Evolutionary conservation across 2,329 filamentous ascomycete genomes (phyloP), one percentile per base, ranked within the genome.

Genomic region (Madurella fahalii): DNA sequence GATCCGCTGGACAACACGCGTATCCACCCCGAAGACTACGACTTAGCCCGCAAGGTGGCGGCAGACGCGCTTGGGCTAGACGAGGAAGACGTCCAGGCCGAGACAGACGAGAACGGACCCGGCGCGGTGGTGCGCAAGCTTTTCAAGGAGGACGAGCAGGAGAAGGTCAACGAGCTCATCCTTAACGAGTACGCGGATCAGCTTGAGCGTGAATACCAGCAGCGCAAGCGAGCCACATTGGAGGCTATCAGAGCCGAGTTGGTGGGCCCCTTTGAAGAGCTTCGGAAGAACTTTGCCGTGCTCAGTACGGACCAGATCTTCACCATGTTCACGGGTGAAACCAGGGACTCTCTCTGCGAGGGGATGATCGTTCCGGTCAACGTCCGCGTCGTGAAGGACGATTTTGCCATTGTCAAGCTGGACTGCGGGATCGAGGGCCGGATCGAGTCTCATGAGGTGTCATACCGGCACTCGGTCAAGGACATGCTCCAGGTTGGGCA

Each of bases 11-110:
- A 99, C 72, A 95, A 94, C 68, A 99, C 94, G 45, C 89, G 94
- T 75, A 91, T 99, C 16, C 94, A 99, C 67, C 94, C 94, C 1
- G 94, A 99, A 75, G 94, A 99, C 69, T 99, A 99, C 71, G 94
- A 99, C 63, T 86, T 99, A 58, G 94, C 91, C 47, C 89, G 93
- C 63, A 99, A 99, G 74, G 97, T 99, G 87, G 94, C 94, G 17
- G 94, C 94, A 3, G 94, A 99, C 76, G 94, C 94, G 15, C 78
- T 99, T 46, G 93, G 96, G 68, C 80, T 99, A 62, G 94, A 99
- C 64, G 94, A 99, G 72, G 94, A 99, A 74, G 94, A 99, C 65
- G 90, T 99, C 68, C 95, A 96, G 72, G 90, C 89, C 1, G 92
- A 97, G 73, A 88, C 87, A 5, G 90, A 95, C 61, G 90, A 96